Evolutionary conservation across 1,139 yeast species (phyloP), one percentile per base, ranked within the genome.

Genomic region (Geotrichum aggregatum): DNA sequence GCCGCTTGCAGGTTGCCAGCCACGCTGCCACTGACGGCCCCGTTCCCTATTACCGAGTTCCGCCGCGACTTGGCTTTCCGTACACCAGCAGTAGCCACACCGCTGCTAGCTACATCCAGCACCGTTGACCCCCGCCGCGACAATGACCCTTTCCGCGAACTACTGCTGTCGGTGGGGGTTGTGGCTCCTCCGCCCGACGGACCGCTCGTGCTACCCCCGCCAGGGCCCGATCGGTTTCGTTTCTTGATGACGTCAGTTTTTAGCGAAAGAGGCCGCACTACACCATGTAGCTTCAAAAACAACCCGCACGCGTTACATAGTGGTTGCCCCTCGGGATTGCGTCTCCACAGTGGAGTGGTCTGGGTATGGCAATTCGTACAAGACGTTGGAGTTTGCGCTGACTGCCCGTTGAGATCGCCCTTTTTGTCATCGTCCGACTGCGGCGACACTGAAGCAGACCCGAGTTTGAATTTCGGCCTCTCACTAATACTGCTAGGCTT

Each of bases 271-370:
- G 98, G 98, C 56, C 98, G 76, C 42, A 92, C 95, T 36, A 92
- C 89, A 21, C 98, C 98, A 65, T 91, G 98, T 42, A 91, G 76
- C 69, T 91, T 91, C 62, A 87, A 75, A 63, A 92, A 91, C 56
- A 91, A 73, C 0, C 98, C 98, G 71, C 98, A 91, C 0, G 98
- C 98, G 68, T 91, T 92, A 66, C 98, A 91, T 56, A 91, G 74
- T 1, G 96, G 95, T 63, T 87, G 88, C 7, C 97, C 97, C 24
- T 86, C 86, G 24, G 92, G 92, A 65, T 88, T 92, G 54, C 97
- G 76, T 65, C 98, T 78, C 98, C 98, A 91, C 41, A 92, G 73
- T 1, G 98, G 98, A 0, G 98, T 91, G 4, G 95, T 91, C 63
- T 81, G 87, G 0, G 98, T 91, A 62, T 84, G 83, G 69, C 98